These are phyloP conservation scores for Aureobasidium mangrovei DNA, from an alignment of 2,329 filamentous ascomycete genomes.

Conservation along the genomic window DNA sequence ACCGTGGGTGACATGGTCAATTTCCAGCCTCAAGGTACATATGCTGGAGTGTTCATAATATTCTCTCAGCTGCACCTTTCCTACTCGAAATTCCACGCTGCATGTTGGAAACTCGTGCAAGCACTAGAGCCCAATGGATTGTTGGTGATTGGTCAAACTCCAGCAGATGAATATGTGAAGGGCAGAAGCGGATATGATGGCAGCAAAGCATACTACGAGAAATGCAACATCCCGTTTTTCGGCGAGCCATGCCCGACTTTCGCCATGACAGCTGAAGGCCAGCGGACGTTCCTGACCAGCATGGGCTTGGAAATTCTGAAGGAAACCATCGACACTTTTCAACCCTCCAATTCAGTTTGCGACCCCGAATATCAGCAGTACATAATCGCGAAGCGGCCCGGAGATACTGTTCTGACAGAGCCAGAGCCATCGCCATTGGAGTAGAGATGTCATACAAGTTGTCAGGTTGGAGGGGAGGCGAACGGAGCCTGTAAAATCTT, in stretches of 20 bases:
- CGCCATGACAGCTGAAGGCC: conserved; percentile 15
- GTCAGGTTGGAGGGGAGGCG: too few relatives aligned
- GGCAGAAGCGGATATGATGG: conserved; percentile 17
- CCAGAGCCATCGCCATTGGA: not conserved
- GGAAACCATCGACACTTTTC: conserved; percentile 10
- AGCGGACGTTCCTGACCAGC: conserved; percentile 12
- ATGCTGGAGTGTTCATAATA: conserved; percentile 25
- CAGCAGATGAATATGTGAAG: conserved; percentile 20
- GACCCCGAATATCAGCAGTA: conserved; percentile 6
- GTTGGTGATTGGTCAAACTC: conserved; percentile 23
- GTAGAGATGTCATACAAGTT: too few relatives aligned
- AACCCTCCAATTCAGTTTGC: not conserved
- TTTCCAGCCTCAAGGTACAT: conserved; percentile 19
- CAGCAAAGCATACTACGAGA: conserved; percentile 14
- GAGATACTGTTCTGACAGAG: not conserved
- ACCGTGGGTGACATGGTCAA: conserved; percentile 22
- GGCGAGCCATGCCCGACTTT: conserved; percentile 15
- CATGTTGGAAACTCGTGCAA: conserved; percentile 19
- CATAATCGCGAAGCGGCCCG: not conserved
- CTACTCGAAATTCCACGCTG: conserved; percentile 23
- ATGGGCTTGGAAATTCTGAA: conserved; percentile 16
- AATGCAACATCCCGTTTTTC: conserved; percentile 16
- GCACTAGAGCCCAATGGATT: conserved; percentile 22
- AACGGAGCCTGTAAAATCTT: too few relatives aligned
- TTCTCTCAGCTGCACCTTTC: conserved; percentile 24